phyloP scores from a whole-genome alignment of 2,329 filamentous ascomycete species.

The Hirsutella minnesotensis region DNA sequence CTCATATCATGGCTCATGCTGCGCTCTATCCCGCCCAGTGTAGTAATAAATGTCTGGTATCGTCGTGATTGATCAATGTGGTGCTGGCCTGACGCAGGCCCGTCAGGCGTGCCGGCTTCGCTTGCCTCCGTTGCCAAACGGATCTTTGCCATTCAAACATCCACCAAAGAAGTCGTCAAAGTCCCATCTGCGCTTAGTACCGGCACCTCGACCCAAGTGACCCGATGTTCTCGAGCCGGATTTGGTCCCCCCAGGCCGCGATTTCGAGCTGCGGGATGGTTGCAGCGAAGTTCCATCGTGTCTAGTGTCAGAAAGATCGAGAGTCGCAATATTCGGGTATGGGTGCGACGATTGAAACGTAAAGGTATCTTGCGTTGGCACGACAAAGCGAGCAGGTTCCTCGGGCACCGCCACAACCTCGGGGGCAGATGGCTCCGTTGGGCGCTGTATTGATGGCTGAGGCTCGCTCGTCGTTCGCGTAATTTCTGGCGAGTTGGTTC shows the following conservation, averaged over 20 bases:
- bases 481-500: conserved; percentile 45
- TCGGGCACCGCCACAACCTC: conserved; percentile 14
- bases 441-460: conserved; percentile 15
- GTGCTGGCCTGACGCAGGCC: conserved; percentile 3
- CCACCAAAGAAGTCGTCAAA: conserved; percentile 67
- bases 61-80: conserved; percentile 4
- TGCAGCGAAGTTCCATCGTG: conserved; percentile 23
- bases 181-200: conserved; percentile 62
- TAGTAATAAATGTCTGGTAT: conserved; percentile 4
- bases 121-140: conserved; percentile 37
- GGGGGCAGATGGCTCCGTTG: conserved; percentile 14
- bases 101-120: conserved; percentile 33
- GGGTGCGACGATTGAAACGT: conserved; percentile 56
- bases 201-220: conserved; percentile 50
- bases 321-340: conserved; percentile 49
- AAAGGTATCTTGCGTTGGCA: conserved; percentile 50
- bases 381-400: conserved; percentile 27
- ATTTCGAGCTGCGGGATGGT: conserved; percentile 15
- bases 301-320: conserved; percentile 43
- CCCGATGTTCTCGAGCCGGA: conserved; percentile 15
- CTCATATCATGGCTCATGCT: conserved; percentile 19
- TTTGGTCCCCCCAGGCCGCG: conserved; percentile 15
- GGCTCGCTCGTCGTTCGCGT: conserved; percentile 34
- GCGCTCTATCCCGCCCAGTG: conserved; percentile 14
- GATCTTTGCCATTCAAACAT: conserved; percentile 51